Percentiles rank a stretch among this genome's conserved stretches.
These are phyloP conservation scores for Didymella lethalis DNA, from an alignment of 2,329 filamentous ascomycete species.

Conservation along the genomic window DNA sequence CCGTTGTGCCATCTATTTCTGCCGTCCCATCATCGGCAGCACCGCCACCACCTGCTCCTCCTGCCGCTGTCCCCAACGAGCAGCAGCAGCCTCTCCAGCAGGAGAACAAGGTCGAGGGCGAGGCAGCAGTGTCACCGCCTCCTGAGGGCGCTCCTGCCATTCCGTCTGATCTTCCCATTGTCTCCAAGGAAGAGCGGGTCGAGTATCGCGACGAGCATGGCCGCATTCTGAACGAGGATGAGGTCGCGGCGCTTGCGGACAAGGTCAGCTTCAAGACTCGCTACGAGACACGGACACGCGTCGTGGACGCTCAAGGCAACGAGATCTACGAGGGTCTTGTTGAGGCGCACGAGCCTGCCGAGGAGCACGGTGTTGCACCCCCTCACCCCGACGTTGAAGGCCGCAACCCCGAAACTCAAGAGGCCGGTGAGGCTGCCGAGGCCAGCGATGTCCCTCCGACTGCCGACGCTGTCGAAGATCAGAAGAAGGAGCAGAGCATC, in stretches of 20 bases:
- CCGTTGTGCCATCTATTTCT: slow-evolving; percentile 32
- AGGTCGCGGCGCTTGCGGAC: slow-evolving; percentile 84
- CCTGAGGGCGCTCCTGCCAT: slow-evolving; percentile 33
- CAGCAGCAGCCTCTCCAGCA: slow-evolving; percentile 25
- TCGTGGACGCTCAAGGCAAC: slow-evolving; percentile 81
- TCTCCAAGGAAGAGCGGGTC: slow-evolving; percentile 77
- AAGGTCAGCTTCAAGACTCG: slow-evolving; percentile 95
- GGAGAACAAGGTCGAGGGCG: slow-evolving; percentile 35
- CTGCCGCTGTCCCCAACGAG: slow-evolving; percentile 27
- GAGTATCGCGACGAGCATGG: slow-evolving; percentile 96
- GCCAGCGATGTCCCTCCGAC: slow-evolving; percentile 53
- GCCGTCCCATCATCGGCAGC: slow-evolving; percentile 37
- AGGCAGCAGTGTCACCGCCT: slow-evolving; percentile 43
- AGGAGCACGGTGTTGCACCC: slow-evolving; percentile 54
- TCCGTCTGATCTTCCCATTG: slow-evolving; percentile 45
- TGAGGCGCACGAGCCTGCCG: slow-evolving; percentile 43
- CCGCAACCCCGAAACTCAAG: slow-evolving; percentile 63
- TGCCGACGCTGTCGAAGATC: slow-evolving; percentile 52
- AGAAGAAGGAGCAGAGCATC: slow-evolving; percentile 56
- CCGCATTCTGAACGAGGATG: slow-evolving; percentile 82
- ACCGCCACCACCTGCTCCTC: slow-evolving; percentile 32
- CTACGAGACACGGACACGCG: slow-evolving; percentile 90
- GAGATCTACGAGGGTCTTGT: slow-evolving; percentile 66
- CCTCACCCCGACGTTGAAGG: slow-evolving; percentile 66
- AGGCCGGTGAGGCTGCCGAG: slow-evolving; percentile 48